Evolutionary conservation across 106 monocot species (phyloP), one percentile per base, ranked within the genome.

Genomic region (Dendrobium catenatum): DNA sequence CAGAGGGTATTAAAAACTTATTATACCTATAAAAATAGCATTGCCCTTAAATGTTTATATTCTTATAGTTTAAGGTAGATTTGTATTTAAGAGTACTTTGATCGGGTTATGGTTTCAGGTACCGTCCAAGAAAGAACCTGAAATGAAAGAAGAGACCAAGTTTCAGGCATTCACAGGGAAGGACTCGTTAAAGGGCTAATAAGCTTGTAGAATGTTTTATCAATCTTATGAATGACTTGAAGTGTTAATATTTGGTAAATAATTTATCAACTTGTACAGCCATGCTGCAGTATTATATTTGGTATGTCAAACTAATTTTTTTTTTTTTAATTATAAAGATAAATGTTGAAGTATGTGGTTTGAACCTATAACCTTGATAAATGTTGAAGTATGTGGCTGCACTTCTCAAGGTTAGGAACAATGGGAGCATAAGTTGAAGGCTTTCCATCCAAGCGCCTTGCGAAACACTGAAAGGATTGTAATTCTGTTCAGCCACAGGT

Each of bases 401-500:
- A 64, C 42, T 91, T 89, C 20, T 73, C 27, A 20, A 82, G 70
- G 24, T 83, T 81, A 55, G 88, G 64, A 31, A 55, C 83, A 4
- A 79, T 4, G 27, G 88, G 81, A 46, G 87, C 67, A 78, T 79
- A 81, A 78, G 84, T 40, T 41, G 83, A 84, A 22, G 89, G 82
- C 79, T 92, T 89, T 20, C 97, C 94, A 89, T 98, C 91, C 79
- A 98, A 80, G 56, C 97, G 87, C 78, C 87, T 90, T 64, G 92
- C 91, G 86, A 16, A 20, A 94, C 97, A 88, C 84, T 89, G n/a
- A 98, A 98, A 26, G 97, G 87, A 64, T 40, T 89, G 81, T 94
- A 98, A 76, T 92, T 94, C 72, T 77, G 82, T 81, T 90, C 89
- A 47, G 77, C 59, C 76, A 83, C 85, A 44, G 68, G 55, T 76